A percentile compares a stretch with the other conserved stretches of the same genome.
These are phyloP conservation scores for Hypoxylon sp. DNA, from an alignment of 2,329 filamentous ascomycete species.

Conservation along the genomic window DNA sequence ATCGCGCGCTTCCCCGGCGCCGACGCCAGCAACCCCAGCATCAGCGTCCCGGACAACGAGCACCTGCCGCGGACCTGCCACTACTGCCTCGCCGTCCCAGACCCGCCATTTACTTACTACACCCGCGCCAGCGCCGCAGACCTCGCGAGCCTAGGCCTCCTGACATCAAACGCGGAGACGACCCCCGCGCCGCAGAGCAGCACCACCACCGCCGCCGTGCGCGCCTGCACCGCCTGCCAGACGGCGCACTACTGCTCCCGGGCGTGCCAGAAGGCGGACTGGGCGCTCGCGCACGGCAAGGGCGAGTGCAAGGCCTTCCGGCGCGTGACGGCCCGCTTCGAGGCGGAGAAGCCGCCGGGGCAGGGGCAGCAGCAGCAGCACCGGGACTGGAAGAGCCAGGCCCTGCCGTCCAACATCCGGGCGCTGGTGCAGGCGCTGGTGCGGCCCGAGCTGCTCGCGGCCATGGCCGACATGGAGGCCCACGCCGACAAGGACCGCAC, in stretches of 20 bases:
- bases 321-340: slow-evolving; percentile 54
- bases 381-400: slow-evolving; percentile 50
- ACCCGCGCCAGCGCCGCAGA: no score
- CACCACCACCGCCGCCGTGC: slow-evolving; percentile 30
- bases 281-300: slow-evolving; percentile 63
- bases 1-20: slow-evolving; percentile 59
- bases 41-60: slow-evolving; percentile 62
- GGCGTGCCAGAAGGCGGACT: slow-evolving; percentile 67
- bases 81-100: slow-evolving; percentile 57
- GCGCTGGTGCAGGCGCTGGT: slow-evolving; percentile 66
- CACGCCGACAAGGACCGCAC: slow-evolving; percentile 54
- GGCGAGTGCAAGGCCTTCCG: slow-evolving; percentile 66
- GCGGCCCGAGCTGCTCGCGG: slow-evolving; percentile 51
- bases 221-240: slow-evolving; percentile 66
- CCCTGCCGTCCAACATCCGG: slow-evolving; percentile 67
- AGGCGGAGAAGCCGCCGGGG: slow-evolving; percentile 14
- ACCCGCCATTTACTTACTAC: background rate
- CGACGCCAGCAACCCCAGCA: slow-evolving; percentile 48
- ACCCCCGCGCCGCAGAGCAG: background rate
- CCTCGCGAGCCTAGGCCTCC: no score
- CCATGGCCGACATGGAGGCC: slow-evolving; percentile 59
- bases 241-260: slow-evolving; percentile 66
- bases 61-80: slow-evolving; percentile 61
- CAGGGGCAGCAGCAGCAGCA: no score
- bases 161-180: no score